phyloP scores from a whole-genome alignment of 441 rosid species.

The Gossypium davidsonii region DNA sequence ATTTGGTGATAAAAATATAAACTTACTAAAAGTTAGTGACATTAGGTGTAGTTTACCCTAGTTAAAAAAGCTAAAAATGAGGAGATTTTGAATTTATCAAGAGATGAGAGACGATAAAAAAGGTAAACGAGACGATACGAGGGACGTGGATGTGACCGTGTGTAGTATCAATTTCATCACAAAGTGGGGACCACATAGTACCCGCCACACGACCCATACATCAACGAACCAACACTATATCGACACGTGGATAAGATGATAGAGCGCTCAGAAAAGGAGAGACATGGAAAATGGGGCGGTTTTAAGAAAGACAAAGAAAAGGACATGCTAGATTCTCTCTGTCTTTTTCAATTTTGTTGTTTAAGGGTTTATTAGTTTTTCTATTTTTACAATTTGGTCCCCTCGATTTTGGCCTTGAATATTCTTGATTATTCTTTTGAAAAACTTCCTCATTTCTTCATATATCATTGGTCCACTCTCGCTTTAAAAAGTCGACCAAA shows the following conservation, averaged over 20 bases:
- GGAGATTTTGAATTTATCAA: background rate
- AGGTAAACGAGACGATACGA: background rate
- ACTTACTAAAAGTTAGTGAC: no score
- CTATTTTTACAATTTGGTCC: background rate
- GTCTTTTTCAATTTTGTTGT: background rate
- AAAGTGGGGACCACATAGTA: background rate
- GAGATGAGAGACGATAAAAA: background rate
- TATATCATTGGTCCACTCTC: background rate
- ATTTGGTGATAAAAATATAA: no score
- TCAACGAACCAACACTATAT: background rate
- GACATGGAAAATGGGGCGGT: conserved; percentile 7
- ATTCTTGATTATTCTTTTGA: background rate
- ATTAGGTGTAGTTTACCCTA: no score
- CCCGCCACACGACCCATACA: background rate
- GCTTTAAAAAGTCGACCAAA: background rate
- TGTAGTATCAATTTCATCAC: background rate
- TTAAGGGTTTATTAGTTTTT: background rate
- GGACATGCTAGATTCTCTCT: background rate
- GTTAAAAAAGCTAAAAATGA: background rate
- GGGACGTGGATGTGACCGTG: background rate
- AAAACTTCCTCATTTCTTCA: background rate
- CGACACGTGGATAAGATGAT: conserved; percentile 1
- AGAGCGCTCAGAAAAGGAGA: background rate
- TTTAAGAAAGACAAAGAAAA: background rate
- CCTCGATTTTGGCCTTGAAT: background rate